Base-by-base conservation (phyloP, 352 stramenopile species). In the Plasmopara muralis region DNA sequence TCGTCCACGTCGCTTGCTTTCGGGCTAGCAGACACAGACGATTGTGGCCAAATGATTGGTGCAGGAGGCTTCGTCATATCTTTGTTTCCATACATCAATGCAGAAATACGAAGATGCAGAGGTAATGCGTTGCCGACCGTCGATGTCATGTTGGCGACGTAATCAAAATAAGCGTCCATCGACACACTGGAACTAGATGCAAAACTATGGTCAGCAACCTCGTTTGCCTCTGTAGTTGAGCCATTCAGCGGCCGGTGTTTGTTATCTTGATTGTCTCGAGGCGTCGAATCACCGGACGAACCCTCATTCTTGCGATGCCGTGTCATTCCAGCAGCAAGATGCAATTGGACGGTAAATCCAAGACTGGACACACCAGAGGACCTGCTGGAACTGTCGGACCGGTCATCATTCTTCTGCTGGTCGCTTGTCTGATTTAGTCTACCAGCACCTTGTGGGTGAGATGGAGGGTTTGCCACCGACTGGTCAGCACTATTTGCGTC, bases 101-200 rank as follows among this genome's bases (percentile, higher is more conserved):
- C 44, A 14, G 69, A 68, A 0, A 84, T 50, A 6, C 70, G 68
- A 14, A 85, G 45, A 49, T 81, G 62, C 18, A 85, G 41, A 9
- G 75, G 69, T 35, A 86, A 40, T 5, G 72, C 59, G 29, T 72
- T 67, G 6, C 52, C 64, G 5, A 68, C 66, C 5, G 64, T 55
- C 4, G 68, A 64, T 1, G 63, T 76, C 71, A 80, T 81, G 37
- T 70, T 74, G 6, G 68, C 58, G 39, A 86, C 50, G 35, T 82
- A 77, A 18, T 75, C 64, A 28, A 85, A 67, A 13, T 61, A 62
- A 15, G 58, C 51, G 35, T 82, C 65, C 34, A 74, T 64, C 9
- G 75, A 84, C 15, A 68, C 42, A 7, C 62, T 80, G 2, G 70
- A 89, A 38, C 60, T 69, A 6, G 72, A 78, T 15, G 66, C 68